Evolutionary conservation across 345 rosid genomes (phyloP), one percentile per base, ranked within the genome.

Genomic region (Anacardium occidentale): DNA sequence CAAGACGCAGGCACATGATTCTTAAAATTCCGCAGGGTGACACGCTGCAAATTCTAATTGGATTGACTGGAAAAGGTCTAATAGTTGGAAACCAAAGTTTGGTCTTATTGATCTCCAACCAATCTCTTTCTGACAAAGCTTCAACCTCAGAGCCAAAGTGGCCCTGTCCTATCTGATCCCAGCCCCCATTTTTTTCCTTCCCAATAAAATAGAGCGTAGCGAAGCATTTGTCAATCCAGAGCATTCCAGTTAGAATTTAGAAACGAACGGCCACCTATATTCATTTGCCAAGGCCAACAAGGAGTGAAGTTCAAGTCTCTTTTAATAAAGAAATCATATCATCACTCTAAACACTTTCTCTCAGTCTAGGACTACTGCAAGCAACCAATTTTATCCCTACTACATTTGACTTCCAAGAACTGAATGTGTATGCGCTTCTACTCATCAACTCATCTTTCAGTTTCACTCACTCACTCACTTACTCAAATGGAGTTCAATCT

Each of bases 401-500:
- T 67, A 50, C 25, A 11, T 52, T 47, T 60, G 68, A 22, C 66
- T 66, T 54, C 57, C 24, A 29, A 37, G 63, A 4, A 68, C 67
- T 40, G 40, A 40, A 18, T 29, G 54, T n/a, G 9, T 40, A 34
- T 13, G 7, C 75, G 69, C 74, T 56, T 24, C 70, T 57, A 37
- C 42, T 37, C 40, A 37, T 5, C 40, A 55, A 52, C 64, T 56
- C 20, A 15, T 24, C 54, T 52, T n/a, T 7, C 45, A n/a, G n/a
- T n/a, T n/a, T n/a, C n/a, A n/a, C n/a, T n/a, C n/a, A n/a, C n/a
- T n/a, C n/a, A 44, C 25, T 58, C 10, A 37, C 40, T 63, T 7
- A 3, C 50, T 75, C 81, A 29, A 92, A 92, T 90, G 98, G 96
- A 86, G 74, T 87, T 86, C 76, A 84, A 85, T 75, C 97, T 93